Base-by-base conservation (phyloP, 441 rosid species). In the Oxalis stricta region DNA sequence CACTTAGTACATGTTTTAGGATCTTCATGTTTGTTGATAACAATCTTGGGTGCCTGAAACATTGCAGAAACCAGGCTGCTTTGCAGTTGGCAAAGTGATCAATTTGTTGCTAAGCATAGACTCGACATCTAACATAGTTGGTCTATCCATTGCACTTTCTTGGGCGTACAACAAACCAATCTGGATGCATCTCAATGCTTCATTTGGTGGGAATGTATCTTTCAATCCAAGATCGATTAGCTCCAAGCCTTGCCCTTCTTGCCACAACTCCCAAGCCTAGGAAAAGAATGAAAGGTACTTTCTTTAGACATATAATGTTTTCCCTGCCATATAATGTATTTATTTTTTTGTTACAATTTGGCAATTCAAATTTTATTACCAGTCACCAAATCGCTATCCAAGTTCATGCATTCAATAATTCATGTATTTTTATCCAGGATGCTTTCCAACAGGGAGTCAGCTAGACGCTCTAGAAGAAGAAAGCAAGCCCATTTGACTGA, bases 371-470 rank as follows among this genome's bases (percentile, higher is more conserved):
- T n/a, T n/a, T n/a, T n/a, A n/a, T n/a, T n/a, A n/a, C n/a, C n/a
- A n/a, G n/a, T n/a, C n/a, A n/a, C n/a, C n/a, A n/a, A n/a, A n/a
- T n/a, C n/a, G n/a, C n/a, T n/a, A n/a, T n/a, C n/a, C n/a, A n/a
- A n/a, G n/a, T n/a, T n/a, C n/a, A n/a, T n/a, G n/a, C n/a, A n/a
- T 28, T 29, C 12, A 41, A 19, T 59, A 37, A 54, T 44, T 46
- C 3, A 26, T 24, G 19, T 50, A 42, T 5, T 60, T 21, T 38
- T 39, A 50, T 42, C 16, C 70, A 79, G 88, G 60, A 79, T 79
- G 88, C 77, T 79, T 38, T 76, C 88, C 32, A 79, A 79, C 47
- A 58, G 84, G 36, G 88, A 76, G 60, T 76, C 88, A 16, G 88
- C 88, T 21, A 71, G 88, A 61, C 69, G 84, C 16, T 76, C 88